Evolutionary conservation across 768 basidiomycete genomes (phyloP).

Genomic region (Amanita thiersii): DNA sequence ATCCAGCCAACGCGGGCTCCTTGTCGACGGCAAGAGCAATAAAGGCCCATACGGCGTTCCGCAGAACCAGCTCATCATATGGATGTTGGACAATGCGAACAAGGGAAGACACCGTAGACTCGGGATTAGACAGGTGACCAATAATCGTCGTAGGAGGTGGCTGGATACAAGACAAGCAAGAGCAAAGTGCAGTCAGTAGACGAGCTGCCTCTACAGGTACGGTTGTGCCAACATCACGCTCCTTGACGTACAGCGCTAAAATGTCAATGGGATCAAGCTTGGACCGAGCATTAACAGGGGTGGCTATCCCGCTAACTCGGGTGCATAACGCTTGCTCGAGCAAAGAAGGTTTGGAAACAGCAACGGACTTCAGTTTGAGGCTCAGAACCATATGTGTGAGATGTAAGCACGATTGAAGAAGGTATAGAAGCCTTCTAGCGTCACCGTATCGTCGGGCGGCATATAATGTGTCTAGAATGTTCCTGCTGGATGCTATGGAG

Average conservation of each 20-base stretch:
- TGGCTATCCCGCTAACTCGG: constrained; percentile 43
- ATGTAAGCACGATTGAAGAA: constrained; percentile 59
- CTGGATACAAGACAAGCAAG: constrained; percentile 51
- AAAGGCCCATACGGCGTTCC: constrained; percentile 78
- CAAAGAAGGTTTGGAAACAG: constrained; percentile 44
- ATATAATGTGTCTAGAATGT: constrained; percentile 52
- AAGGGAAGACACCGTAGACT: constrained; percentile 55
- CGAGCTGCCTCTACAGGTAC: constrained; percentile 63
- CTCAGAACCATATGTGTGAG: constrained; percentile 57
- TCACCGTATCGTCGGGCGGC: constrained; percentile 61
- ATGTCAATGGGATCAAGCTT: constrained; percentile 71
- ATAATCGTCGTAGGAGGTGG: constrained; percentile 67
- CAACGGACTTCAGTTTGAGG: constrained; percentile 44
- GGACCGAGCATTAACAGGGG: constrained; percentile 34
- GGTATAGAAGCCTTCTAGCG: constrained; percentile 54
- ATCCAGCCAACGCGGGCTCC: constrained; percentile 76
- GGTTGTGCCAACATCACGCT: constrained; percentile 47
- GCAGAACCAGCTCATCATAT: constrained; percentile 66
- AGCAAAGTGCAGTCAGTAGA: constrained; percentile 59
- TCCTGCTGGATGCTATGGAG: constrained; percentile 52
- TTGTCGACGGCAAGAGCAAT: constrained; percentile 75
- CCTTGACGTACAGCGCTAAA: constrained; percentile 58
- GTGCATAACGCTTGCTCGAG: constrained; percentile 74
- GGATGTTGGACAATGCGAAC: constrained; percentile 73
- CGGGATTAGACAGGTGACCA: constrained; percentile 72